A percentile compares a stretch with the other conserved stretches of the same genome.
Evolutionary conservation across 2,329 filamentous ascomycete genomes (phyloP).

Genomic region (Chaetomiaceae sp.): DNA sequence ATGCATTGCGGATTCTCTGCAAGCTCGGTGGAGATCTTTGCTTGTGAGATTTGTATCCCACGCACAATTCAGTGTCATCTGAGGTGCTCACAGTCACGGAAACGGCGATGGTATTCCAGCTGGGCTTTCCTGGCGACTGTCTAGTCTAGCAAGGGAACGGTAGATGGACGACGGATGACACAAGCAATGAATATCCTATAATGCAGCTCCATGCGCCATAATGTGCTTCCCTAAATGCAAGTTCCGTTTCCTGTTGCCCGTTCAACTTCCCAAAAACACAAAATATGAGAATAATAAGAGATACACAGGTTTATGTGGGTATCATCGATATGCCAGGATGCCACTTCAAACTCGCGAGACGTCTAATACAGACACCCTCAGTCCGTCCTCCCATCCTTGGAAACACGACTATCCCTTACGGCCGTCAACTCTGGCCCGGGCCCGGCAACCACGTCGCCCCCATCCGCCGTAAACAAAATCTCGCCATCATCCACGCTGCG

Average conservation of each 20-base stretch:
- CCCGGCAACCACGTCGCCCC: constrained; percentile 11
- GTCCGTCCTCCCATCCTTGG: constrained; percentile 10
- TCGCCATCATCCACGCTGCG: constrained; percentile 11
- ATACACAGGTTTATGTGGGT: constrained; percentile 10
- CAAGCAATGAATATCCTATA: background rate
- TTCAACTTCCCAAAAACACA: background rate
- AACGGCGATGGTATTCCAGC: no score
- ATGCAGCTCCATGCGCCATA: background rate
- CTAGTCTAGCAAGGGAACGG: no score
- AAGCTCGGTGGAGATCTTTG: no score
- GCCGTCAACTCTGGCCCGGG: constrained; percentile 11
- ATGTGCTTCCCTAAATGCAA: background rate
- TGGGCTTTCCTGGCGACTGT: no score
- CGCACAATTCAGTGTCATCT: no score
- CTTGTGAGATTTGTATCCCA: no score
- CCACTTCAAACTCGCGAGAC: background rate
- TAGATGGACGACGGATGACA: no score
- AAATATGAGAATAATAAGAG: background rate
- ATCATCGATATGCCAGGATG: constrained; percentile 12
- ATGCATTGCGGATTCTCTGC: no score
- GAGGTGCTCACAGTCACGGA: no score
- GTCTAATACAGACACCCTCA: constrained; percentile 2
- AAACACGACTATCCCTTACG: background rate
- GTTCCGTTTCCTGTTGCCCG: no score
- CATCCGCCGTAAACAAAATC: constrained; percentile 19